Conservation (phyloP, 306 rosid species). For the Rosa persica region DNA sequence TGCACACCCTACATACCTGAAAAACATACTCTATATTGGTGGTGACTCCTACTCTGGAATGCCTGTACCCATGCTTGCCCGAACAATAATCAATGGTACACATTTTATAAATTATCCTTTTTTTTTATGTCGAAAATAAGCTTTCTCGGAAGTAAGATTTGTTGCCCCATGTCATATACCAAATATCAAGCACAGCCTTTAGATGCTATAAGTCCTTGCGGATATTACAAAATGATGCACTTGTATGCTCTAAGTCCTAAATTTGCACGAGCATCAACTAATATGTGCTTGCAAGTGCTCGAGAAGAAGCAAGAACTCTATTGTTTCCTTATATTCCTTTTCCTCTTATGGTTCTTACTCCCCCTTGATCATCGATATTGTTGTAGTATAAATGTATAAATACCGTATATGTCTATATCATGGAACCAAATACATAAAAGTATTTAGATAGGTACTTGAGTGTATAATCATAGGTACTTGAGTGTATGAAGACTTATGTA, state of each 20-base stretch:
- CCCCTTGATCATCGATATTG: not conserved
- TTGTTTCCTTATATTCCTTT: not conserved
- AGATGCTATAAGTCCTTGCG: not conserved
- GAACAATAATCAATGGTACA: conserved; percentile 15
- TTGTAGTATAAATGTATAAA: no score
- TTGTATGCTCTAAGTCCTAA: not conserved
- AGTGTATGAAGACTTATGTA: no score
- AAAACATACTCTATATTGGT: conserved; percentile 22
- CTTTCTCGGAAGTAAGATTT: not conserved
- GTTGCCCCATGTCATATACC: not conserved
- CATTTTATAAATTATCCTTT: not conserved
- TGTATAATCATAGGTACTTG: no score
- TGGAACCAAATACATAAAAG: no score
- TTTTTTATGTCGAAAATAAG: not conserved
- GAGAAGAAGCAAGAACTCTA: not conserved
- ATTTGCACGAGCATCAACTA: not conserved
- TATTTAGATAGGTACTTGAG: no score
- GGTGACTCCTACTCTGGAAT: conserved; percentile 27
- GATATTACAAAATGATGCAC: not conserved
- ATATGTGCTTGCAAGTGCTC: not conserved
- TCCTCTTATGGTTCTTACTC: not conserved
- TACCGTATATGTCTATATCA: no score
- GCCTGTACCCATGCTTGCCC: conserved; percentile 17
- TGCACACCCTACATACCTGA: conserved; percentile 10
- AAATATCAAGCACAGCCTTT: not conserved